Conservation (phyloP, 441 rosid species). For the Adansonia gregorii region DNA sequence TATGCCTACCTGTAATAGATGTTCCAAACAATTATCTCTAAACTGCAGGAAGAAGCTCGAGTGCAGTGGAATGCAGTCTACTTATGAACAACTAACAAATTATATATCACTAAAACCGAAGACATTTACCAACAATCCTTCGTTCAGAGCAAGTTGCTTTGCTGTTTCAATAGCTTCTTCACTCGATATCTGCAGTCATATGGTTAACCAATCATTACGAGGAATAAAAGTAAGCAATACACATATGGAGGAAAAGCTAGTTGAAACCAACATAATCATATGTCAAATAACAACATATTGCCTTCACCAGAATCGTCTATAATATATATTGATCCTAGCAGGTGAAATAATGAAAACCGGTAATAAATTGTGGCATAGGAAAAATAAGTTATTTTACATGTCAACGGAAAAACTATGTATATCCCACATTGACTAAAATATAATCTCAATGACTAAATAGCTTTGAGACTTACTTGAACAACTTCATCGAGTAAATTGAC, state of each 20-base stretch:
- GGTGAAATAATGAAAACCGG: background rate
- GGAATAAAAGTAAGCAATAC: background rate
- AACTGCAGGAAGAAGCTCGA: background rate
- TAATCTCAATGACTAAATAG: constrained; percentile 1
- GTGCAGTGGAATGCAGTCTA: background rate
- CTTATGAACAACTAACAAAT: background rate
- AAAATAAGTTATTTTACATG: background rate
- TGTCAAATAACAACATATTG: background rate
- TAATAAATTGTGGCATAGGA: background rate
- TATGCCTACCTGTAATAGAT: constrained; percentile 70
- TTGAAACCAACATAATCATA: background rate
- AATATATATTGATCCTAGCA: background rate
- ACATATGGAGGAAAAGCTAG: background rate
- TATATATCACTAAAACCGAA: background rate
- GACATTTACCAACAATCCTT: constrained; percentile 79
- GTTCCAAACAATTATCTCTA: background rate
- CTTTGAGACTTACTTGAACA: constrained; percentile 49
- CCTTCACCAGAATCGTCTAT: background rate
- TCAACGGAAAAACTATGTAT: background rate
- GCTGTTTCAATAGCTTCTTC: constrained; percentile 89
- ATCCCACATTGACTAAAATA: background rate
- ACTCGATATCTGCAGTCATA: constrained; percentile 61
- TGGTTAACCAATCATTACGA: background rate
- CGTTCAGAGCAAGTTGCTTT: constrained; percentile 72
- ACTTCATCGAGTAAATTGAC: constrained; percentile 53